These are phyloP conservation scores for Eucommia ulmoides DNA, from an alignment of 257 asterid species.

Conservation along the genomic window DNA sequence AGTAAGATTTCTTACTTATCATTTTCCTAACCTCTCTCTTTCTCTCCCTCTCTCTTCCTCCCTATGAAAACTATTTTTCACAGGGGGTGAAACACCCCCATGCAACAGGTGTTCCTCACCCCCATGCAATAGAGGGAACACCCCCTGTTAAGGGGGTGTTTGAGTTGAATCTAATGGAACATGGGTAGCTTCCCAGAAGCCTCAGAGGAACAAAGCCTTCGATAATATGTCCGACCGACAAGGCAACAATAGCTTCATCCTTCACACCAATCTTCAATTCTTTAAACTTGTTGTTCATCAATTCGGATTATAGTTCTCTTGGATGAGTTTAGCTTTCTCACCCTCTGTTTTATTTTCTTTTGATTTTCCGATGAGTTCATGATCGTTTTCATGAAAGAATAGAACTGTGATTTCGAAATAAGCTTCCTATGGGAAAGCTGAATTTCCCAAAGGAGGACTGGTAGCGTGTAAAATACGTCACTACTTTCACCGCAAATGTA, in stretches of 20 bases:
- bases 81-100: too few relatives aligned
- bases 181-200: conserved; percentile 56
- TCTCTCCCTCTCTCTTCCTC: too few relatives aligned
- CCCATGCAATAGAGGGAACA: too few relatives aligned
- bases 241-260: conserved; percentile 15
- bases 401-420: conserved; percentile 67
- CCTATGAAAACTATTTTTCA: too few relatives aligned
- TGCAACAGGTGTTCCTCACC: too few relatives aligned
- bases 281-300: conserved; percentile 24
- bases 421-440: conserved; percentile 84
- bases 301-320: conserved; percentile 44
- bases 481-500: too few relatives aligned
- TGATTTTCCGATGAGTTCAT: conserved; percentile 3
- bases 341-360: conserved; percentile 35
- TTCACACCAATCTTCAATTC: conserved; percentile 12
- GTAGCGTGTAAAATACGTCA: too few relatives aligned
- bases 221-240: conserved; percentile 47
- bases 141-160: too few relatives aligned
- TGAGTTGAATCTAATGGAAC: conserved; percentile 72
- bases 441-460: conserved; percentile 60
- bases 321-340: conserved; percentile 56
- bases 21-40: too few relatives aligned
- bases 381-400: conserved; percentile 11
- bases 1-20: too few relatives aligned
- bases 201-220: conserved; percentile 38